Base-by-base conservation (phyloP, 768 basidiomycete species). In the Tylopilus rubrobrunneus region DNA sequence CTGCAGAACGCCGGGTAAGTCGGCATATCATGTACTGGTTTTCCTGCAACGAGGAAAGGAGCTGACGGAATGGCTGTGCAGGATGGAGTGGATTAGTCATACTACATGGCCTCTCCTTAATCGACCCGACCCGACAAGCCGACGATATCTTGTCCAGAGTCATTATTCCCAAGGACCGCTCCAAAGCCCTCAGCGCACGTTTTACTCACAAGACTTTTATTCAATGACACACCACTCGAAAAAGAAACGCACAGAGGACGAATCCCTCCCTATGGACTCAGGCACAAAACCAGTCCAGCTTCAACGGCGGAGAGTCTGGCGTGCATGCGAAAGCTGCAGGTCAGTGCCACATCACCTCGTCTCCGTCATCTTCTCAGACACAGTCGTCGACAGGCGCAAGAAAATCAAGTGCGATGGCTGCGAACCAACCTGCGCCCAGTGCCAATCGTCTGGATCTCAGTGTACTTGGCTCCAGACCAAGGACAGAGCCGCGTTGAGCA, bases 331-430 rank as follows among this genome's bases (percentile, higher is more conserved):
- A 75, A 84, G 85, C 63, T 93, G 91, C 77, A 84, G 90, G 90
- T 86, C 57, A 45, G 82, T 76, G 46, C 62, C 65, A 49, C 56
- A 42, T 56, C 57, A 58, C 57, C 51, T n/a, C 47, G n/a, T 31
- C 41, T 48, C 58, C 46, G 55, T 53, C 51, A 51, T 59, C 49
- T 51, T 51, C 53, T 33, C 57, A 59, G 51, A 61, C 62, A 34
- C 53, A 27, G 48, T 56, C 64, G 39, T 53, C 41, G 47, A 33
- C 68, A 91, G 91, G 57, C 84, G 89, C 60, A 92, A 92, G 82
- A 93, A 93, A 79, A 92, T 93, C 68, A 93, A 93, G 69, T 93
- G 91, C 71, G 91, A 93, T n/a, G n/a, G n/a, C n/a, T n/a, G n/a
- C n/a, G n/a, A n/a, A n/a, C n/a, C n/a, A n/a, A n/a, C n/a, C n/a